Base-by-base conservation (phyloP, 257 asterid genomes). In the Ajuga chamaepitys region DNA sequence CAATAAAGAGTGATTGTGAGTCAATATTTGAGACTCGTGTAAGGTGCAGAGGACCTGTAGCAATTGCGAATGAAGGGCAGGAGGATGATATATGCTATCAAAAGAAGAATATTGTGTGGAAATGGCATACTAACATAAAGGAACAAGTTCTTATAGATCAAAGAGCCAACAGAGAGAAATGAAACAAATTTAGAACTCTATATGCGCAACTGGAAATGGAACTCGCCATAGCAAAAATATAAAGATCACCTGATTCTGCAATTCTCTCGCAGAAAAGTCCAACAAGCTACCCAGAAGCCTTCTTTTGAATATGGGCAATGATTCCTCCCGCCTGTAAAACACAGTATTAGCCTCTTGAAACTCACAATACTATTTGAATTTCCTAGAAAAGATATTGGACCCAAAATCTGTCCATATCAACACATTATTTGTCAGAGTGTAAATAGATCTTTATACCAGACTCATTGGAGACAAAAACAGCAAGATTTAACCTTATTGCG, bases 201-300 rank as follows among this genome's bases (percentile, higher is more conserved):
- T 41, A 50, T 13, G 34, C 46, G 11, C 65, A 70, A 64, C 63
- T 55, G 34, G 40, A 70, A 73, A 66, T 45, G 32, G 48, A 37
- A n/a, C n/a, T 44, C 70, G 10, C 40, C 9, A 18, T 24, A 61
- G 45, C 64, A 35, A 56, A 66, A 64, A 58, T 26, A 64, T 22
- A 73, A 64, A 47, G 66, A 61, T 74, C 79, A 93, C 99, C 99
- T 93, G 99, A 75, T 76, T 90, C 82, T 78, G 96, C 71, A 93
- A 76, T 70, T 93, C 99, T 80, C 97, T 85, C 0, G 97, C 96
- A 74, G 99, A 80, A 77, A 93, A 93, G 78, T 89, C 99, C 82
- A 93, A 80, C 83, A 93, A 82, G 81, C 89, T 82, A 55, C 97
- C 90, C 84, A 93, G 66, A 78, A 93, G 95, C 78, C 97, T 86